phyloP scores from a whole-genome alignment of 2,329 filamentous ascomycete genomes.

The Exophiala sideris region DNA sequence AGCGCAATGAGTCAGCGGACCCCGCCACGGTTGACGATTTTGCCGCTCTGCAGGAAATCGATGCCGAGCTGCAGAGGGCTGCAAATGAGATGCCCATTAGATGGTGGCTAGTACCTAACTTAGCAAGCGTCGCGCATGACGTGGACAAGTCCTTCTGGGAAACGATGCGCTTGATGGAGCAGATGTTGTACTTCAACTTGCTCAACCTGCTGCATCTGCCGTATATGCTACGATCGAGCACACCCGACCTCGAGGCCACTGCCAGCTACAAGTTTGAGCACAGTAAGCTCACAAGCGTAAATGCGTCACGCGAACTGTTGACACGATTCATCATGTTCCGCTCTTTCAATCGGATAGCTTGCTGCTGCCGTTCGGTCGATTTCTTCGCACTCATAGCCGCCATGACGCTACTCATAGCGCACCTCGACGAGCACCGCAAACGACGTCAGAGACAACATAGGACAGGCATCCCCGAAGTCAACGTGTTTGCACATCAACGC shows the following conservation, averaged over 20 bases:
- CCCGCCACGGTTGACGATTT: conserved; percentile 36
- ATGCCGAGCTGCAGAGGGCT: conserved; percentile 44
- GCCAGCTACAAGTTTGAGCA: conserved; percentile 42
- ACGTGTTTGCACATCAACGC: conserved; percentile 40
- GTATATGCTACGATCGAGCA: conserved; percentile 49
- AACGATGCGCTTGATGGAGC: conserved; percentile 42
- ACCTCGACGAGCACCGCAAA: conserved; percentile 27
- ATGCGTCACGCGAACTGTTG: conserved; percentile 52
- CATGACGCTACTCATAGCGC: conserved; percentile 29
- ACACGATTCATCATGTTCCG: conserved; percentile 11
- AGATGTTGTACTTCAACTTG: conserved; percentile 52
- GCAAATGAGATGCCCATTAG: conserved; percentile 40
- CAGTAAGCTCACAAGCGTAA: conserved; percentile 49
- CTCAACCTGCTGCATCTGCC: conserved; percentile 55
- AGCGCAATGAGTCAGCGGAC: conserved; percentile 41
- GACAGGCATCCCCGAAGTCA: neutral
- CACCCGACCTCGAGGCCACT: conserved; percentile 9
- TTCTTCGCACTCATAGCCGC: conserved; percentile 31
- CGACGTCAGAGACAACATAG: conserved; percentile 1
- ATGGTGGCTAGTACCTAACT: conserved; percentile 48
- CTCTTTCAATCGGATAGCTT: conserved; percentile 20
- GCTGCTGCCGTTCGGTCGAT: conserved; percentile 30
- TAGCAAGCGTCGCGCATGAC: conserved; percentile 3
- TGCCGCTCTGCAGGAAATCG: conserved; percentile 43
- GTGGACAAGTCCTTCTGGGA: conserved; percentile 30